Base-by-base conservation (phyloP, 192 early-diverging fungal genomes). In the Entomortierella chlamydospora region DNA sequence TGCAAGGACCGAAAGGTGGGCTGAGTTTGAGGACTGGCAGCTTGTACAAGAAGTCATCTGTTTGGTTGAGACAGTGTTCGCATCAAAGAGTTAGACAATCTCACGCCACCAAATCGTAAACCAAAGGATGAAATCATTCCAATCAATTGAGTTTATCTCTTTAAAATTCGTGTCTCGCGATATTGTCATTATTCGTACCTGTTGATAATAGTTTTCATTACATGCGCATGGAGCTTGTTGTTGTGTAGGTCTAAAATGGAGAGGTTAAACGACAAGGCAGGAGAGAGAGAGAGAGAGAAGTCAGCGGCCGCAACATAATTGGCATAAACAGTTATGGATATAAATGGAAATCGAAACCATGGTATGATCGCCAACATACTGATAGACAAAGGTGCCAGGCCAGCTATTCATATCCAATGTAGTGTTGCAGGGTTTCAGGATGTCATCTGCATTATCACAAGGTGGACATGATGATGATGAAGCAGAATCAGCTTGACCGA, bases 201-300 rank as follows among this genome's bases (percentile, higher is more conserved):
- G 58, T 29, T 37, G 25, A 25, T 67, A 74, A 56, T 37, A 67
- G 58, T 67, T 66, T 37, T 67, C 50, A 43, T 67, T 67, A 52
- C 72, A 74, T 64, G 58, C 64, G 28, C 72, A 71, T 30, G 2
- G 47, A 1, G 69, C 58, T 34, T 71, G 69, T 30, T 33, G 39
- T 23, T 37, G 11, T 11, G 39, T n/a, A 17, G 69, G 69, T 49
- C 69, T 71, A 62, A 5, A 25, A 50, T 13, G 18, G 13, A 26
- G 12, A 47, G 57, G 54, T 18, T 29, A 41, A 50, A 50, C 34
- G 5, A 17, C n/a, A n/a, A n/a, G n/a, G n/a, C n/a, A n/a, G n/a
- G n/a, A n/a, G n/a, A n/a, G n/a, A n/a, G n/a, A n/a, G n/a, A n/a
- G n/a, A n/a, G n/a, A n/a, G n/a, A n/a, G n/a, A n/a, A n/a, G n/a